A percentile compares a stretch with the other conserved stretches of the same genome.
These are phyloP conservation scores for Coniochaeta sp. DNA, from an alignment of 2,329 filamentous ascomycete genomes.

Conservation along the genomic window DNA sequence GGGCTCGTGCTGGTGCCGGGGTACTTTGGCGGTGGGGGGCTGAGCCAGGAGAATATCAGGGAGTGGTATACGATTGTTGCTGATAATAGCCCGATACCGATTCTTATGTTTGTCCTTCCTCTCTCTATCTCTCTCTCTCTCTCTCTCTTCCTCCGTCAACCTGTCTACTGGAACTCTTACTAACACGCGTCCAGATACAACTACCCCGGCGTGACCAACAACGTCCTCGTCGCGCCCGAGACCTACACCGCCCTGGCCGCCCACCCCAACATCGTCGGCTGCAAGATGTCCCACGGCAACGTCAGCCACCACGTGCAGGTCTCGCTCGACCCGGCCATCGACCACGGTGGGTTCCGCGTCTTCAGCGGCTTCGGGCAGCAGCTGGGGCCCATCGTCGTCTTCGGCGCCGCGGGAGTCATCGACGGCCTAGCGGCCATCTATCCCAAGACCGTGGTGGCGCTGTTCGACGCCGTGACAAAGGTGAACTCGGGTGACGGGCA, in stretches of 20 bases:
- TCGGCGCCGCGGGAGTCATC: slow-evolving; percentile 59
- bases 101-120: slow-evolving; percentile 44
- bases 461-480: slow-evolving; percentile 41
- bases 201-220: slow-evolving; percentile 60
- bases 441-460: slow-evolving; percentile 51
- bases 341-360: slow-evolving; percentile 53
- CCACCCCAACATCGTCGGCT: slow-evolving; percentile 60
- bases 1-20: slow-evolving; percentile 57
- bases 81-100: slow-evolving; percentile 49
- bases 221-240: slow-evolving; percentile 48
- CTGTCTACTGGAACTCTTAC: no score
- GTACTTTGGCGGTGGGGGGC: slow-evolving; percentile 55
- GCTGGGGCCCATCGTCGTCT: slow-evolving; percentile 53
- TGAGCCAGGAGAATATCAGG: slow-evolving; percentile 49
- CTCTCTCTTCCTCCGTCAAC: neutral
- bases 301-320: slow-evolving; percentile 58
- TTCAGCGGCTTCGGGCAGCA: slow-evolving; percentile 63
- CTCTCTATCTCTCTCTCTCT: neutral
- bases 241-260: slow-evolving; percentile 50
- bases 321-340: slow-evolving; percentile 51
- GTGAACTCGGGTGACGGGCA: slow-evolving; percentile 12
- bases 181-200: slow-evolving; percentile 30
- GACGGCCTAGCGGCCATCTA: slow-evolving; percentile 60
- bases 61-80: slow-evolving; percentile 57
- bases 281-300: slow-evolving; percentile 62